Conservation (phyloP, 176 grass and related monocot species). For the Ananas comosus region DNA sequence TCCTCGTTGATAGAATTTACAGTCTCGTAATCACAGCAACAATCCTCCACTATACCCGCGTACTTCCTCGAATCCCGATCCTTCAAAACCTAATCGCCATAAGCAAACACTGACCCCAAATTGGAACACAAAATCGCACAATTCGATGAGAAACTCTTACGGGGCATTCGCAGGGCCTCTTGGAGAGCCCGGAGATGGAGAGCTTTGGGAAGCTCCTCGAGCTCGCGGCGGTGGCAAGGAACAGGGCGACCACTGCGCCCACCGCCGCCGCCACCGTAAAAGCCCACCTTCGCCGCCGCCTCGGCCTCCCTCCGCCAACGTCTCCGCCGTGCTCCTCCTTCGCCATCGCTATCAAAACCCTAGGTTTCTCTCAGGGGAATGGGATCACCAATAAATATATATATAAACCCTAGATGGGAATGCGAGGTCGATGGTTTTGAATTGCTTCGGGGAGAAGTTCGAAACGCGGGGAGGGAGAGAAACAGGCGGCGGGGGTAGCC, state of each 20-base stretch:
- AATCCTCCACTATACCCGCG: conserved; percentile 84
- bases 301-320: background rate
- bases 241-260: conserved; percentile 36
- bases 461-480: background rate
- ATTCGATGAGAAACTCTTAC: conserved; percentile 18
- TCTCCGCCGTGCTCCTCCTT: background rate
- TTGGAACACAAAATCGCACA: background rate
- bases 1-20: conserved; percentile 64
- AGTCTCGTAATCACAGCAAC: conserved; percentile 83
- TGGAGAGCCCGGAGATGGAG: conserved; percentile 10
- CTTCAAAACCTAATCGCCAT: background rate
- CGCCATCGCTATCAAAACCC: background rate
- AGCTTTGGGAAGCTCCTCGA: conserved; percentile 33
- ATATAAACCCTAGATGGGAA: background rate
- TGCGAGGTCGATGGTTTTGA: background rate
- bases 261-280: conserved; percentile 12
- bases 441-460: background rate
- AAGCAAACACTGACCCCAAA: background rate
- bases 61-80: conserved; percentile 50
- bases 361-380: background rate
- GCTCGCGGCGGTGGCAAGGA: conserved; percentile 49
- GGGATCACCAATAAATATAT: background rate
- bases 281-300: conserved; percentile 19
- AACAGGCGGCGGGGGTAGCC: background rate
- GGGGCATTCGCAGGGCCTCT: conserved; percentile 37